Evolutionary conservation across 331 rosid genomes (phyloP), one percentile per base, ranked within the genome.

Genomic region (Erythrophleum ivorense): DNA sequence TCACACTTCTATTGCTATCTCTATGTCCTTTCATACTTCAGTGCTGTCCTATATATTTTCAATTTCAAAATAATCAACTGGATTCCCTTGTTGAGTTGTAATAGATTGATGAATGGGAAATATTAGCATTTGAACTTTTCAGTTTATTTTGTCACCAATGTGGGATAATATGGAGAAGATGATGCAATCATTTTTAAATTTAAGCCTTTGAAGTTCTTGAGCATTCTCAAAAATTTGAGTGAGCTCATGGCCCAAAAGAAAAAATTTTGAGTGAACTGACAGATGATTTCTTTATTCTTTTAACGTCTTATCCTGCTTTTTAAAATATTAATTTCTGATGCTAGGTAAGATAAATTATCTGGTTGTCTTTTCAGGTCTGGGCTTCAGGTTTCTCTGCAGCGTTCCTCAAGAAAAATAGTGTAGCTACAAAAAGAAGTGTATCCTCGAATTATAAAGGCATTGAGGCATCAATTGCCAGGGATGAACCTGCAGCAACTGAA

Each of bases 351-450:
- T 77, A 48, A 46, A 71, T 57, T 50, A 40, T 77, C 54, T 59
- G 59, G 41, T 84, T 76, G 43, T 79, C 66, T 65, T 78, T 40
- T 59, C 83, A 96, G 99, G 97, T 96, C 45, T 96, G 98, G 98
- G 99, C 99, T 65, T 96, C 97, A 50, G 99, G 99, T 78, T 96
- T 96, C 92, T 92, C 98, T 66, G 98, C 99, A 75, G 98, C 99
- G 3, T 90, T 96, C 77, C 88, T 96, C 60, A 96, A 96, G 87
- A 96, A 93, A 89, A 89, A 64, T 29, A 96, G 99, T 67, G 87
- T 91, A 21, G 97, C 97, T 71, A 89, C 98, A 50, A 94, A 90
- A 83, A 95, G 98, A 75, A 75, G 71, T 57, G 43, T 46, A 5
- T 66, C 82, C 78, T 72, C 88, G 1, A 80, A 82, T 73, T 89